Conservation (phyloP, 768 basidiomycete genomes). For the Clitopilus passeckerianus region DNA sequence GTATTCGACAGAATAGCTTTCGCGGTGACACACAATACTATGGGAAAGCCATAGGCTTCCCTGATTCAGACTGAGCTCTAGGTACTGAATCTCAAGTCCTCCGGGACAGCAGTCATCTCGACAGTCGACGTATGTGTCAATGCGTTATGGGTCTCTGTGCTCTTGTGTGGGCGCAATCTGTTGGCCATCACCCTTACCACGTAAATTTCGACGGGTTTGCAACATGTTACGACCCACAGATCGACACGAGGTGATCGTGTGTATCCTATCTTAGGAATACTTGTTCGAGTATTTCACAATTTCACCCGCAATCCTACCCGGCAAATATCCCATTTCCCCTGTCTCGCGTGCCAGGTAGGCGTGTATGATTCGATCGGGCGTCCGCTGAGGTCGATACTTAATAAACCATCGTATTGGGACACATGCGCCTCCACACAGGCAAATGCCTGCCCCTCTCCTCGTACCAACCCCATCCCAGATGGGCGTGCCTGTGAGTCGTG, state of each 20-base stretch:
- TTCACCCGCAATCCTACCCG: not conserved
- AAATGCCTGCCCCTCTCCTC: not conserved
- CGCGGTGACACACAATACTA: too few relatives aligned
- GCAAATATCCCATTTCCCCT: not conserved
- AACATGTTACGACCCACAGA: not conserved
- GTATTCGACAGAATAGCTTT: too few relatives aligned
- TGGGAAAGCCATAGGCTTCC: too few relatives aligned
- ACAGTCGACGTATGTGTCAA: too few relatives aligned
- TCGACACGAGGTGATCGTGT: not conserved
- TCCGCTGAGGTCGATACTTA: not conserved
- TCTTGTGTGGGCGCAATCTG: not conserved
- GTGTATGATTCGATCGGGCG: not conserved
- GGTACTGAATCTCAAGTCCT: not conserved
- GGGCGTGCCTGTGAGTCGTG: not conserved
- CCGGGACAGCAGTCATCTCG: not conserved
- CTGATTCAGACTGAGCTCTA: too few relatives aligned
- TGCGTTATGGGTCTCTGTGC: not conserved
- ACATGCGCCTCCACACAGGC: not conserved
- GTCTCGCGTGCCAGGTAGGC: not conserved
- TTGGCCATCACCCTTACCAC: not conserved
- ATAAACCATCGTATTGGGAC: not conserved
- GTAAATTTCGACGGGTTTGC: not conserved
- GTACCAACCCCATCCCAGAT: not conserved
- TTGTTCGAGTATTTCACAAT: not conserved
- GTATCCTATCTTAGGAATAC: not conserved